Base-by-base conservation (phyloP, 2,329 filamentous ascomycete genomes). In the Mycosphaerella arachidis region DNA sequence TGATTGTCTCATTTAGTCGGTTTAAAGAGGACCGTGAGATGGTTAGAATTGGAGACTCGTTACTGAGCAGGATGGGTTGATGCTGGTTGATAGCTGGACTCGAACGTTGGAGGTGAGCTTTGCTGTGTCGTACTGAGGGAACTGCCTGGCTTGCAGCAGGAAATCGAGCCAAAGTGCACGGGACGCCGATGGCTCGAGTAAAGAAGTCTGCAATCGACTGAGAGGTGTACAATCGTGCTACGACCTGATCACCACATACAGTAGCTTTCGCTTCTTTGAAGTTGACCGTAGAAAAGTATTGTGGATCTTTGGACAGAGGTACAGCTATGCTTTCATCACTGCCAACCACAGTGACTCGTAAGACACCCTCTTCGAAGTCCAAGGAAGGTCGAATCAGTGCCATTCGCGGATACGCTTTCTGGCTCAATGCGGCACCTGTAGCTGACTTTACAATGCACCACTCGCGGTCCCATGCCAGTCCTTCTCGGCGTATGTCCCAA, bases 371-470 rank as follows among this genome's bases (percentile, higher is more conserved):
- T 0, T 82, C 77, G 58, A 96, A 84, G 68, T 97, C 89, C 45
- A 97, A 78, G 4, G 71, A 74, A 6, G 94, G 93, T 54, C 83
- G 83, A 55, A 99, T 81, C 4, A 97, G 82, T 12, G 91, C 89
- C 93, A 99, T 97, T 35, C 81, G 85, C 2, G 92, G 90, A 71
- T 94, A 88, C 64, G 87, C 82, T 76, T 97, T 99, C 75, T 97
- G 93, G 71, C 85, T 96, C 56, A 99, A 78, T 6, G 89, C 91
- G 67, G 87, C 86, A 0, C 91, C 89, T 1, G 92, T 95, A 48
- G 91, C 92, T 70, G 87, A 84, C 72, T 97, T 92, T 13, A 99
- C 81, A 20, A 99, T 79, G 75, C 93, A 97, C 93, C 94, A 99
- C 77, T 97, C 93, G 62, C 94, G 84, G 73, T 99, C 94, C 92